These are phyloP conservation scores for Arthrobotrys iridis DNA, from an alignment of 2,329 filamentous ascomycete species.

Conservation along the genomic window DNA sequence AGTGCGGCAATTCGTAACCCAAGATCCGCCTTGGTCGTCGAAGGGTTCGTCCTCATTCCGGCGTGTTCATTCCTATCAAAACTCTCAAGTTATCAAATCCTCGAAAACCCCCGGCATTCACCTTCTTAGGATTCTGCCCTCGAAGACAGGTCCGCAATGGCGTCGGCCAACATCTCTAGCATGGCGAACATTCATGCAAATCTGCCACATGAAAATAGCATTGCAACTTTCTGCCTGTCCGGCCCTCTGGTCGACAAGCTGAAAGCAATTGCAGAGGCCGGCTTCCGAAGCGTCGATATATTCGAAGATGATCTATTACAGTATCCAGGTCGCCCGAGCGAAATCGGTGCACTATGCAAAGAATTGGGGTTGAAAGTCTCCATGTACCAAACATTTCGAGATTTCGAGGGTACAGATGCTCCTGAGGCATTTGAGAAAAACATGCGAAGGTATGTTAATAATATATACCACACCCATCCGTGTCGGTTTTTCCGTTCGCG, in stretches of 20 bases:
- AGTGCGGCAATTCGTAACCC: conserved; percentile 42
- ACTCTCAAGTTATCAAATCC: conserved; percentile 34
- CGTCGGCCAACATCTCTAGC: conserved; percentile 48
- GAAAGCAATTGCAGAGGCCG: conserved; percentile 53
- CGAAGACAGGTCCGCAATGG: conserved; percentile 48
- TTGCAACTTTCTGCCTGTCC: conserved; percentile 55
- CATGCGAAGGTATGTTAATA: conserved; percentile 53
- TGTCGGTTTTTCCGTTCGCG: conserved; percentile 29
- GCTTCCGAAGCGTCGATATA: conserved; percentile 55
- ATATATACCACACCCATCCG: conserved; percentile 33
- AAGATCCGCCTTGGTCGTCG: conserved; percentile 45
- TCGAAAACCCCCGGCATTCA: conserved; percentile 39
- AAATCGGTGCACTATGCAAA: conserved; percentile 52
- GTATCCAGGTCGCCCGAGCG: conserved; percentile 52
- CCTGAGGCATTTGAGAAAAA: conserved; percentile 54
- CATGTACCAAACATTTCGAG: conserved; percentile 56
- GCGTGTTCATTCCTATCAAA: conserved; percentile 19
- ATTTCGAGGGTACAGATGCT: conserved; percentile 55
- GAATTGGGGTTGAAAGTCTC: conserved; percentile 55
- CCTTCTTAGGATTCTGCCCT: conserved; percentile 25
- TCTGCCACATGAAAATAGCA: conserved; percentile 54
- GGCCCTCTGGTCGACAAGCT: conserved; percentile 54
- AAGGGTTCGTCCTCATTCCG: conserved; percentile 27
- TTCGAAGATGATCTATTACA: conserved; percentile 56
- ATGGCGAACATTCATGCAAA: conserved; percentile 35